Evolutionary conservation across 768 basidiomycete species (phyloP).

Genomic region (Artomyces pyxidatus): DNA sequence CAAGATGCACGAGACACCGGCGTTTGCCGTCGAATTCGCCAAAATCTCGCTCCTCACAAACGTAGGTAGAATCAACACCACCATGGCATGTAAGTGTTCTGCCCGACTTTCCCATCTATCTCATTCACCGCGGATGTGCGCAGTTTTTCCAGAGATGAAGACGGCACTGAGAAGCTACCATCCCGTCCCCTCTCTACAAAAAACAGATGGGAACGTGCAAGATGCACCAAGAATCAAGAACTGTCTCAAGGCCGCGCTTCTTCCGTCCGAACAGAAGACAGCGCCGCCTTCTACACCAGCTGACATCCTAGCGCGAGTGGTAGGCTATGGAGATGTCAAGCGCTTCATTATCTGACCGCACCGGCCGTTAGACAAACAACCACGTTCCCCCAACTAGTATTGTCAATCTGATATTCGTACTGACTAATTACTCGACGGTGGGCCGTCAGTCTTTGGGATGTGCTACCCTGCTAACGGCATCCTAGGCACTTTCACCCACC

Average conservation of each 20-base stretch:
- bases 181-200: slow-evolving; percentile 83
- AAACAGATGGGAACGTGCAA: slow-evolving; percentile 81
- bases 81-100: slow-evolving; percentile 66
- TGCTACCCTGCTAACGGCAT: not conserved
- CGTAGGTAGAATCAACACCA: slow-evolving; percentile 87
- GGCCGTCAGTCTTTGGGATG: slow-evolving; percentile 20
- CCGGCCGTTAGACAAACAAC: slow-evolving; percentile 39
- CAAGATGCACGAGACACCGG: slow-evolving; percentile 77
- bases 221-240: slow-evolving; percentile 92
- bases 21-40: slow-evolving; percentile 70
- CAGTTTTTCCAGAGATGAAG: slow-evolving; percentile 92
- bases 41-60: slow-evolving; percentile 84
- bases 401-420: slow-evolving; percentile 78
- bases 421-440: slow-evolving; percentile 73
- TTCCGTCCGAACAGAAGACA: slow-evolving; percentile 59
- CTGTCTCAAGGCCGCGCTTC: slow-evolving; percentile 72
- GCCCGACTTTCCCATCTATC: slow-evolving; percentile 6
- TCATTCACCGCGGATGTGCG: slow-evolving; percentile 6
- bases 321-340: slow-evolving; percentile 33
- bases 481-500: slow-evolving; percentile 34
- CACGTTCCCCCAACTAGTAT: slow-evolving; percentile 75
- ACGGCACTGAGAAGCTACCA: slow-evolving; percentile 86
- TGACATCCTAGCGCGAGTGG: slow-evolving; percentile 61
- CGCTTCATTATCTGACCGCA: slow-evolving; percentile 8
- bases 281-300: slow-evolving; percentile 66